phyloP scores from a whole-genome alignment of 306 rosid species.

The Cucumis melo region DNA sequence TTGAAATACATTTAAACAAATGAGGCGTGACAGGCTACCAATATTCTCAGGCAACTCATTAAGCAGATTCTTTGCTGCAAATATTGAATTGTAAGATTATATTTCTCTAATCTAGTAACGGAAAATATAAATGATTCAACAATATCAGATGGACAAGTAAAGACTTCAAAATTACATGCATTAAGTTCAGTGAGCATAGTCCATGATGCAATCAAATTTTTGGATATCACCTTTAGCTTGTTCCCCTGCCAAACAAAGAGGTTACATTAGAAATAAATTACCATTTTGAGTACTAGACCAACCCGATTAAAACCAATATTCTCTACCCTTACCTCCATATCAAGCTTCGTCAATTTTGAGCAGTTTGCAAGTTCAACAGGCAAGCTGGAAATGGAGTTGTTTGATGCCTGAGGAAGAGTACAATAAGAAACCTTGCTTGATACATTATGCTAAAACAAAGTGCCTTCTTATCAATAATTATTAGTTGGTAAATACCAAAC shows the following conservation, averaged over 20 bases:
- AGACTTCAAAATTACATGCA: slow-evolving; percentile 43
- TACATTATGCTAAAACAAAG: neutral
- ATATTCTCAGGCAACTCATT: slow-evolving; percentile 53
- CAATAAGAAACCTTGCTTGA: neutral
- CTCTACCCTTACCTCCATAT: slow-evolving; percentile 57
- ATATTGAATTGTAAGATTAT: slow-evolving; percentile 7
- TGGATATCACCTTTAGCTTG: slow-evolving; percentile 51
- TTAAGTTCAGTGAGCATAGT: slow-evolving; percentile 72
- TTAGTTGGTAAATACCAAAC: neutral
- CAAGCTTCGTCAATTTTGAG: slow-evolving; percentile 71
- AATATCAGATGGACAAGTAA: neutral
- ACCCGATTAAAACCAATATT: slow-evolving; percentile 6
- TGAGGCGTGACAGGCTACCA: slow-evolving; percentile 68
- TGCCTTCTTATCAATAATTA: neutral
- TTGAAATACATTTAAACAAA: slow-evolving; percentile 73
- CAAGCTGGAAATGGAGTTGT: slow-evolving; percentile 54
- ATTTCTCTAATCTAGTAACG: slow-evolving; percentile 9
- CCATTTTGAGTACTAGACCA: slow-evolving; percentile 4
- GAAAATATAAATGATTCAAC: neutral
- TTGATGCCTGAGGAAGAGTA: slow-evolving; percentile 56
- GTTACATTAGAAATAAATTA: neutral
- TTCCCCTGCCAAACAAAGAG: slow-evolving; percentile 50
- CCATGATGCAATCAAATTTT: slow-evolving; percentile 63
- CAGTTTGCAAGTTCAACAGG: slow-evolving; percentile 70
- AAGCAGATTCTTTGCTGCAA: slow-evolving; percentile 75